These are phyloP conservation scores for Microcyclospora tardicrescens DNA, from an alignment of 2,329 filamentous ascomycete species.

Conservation along the genomic window DNA sequence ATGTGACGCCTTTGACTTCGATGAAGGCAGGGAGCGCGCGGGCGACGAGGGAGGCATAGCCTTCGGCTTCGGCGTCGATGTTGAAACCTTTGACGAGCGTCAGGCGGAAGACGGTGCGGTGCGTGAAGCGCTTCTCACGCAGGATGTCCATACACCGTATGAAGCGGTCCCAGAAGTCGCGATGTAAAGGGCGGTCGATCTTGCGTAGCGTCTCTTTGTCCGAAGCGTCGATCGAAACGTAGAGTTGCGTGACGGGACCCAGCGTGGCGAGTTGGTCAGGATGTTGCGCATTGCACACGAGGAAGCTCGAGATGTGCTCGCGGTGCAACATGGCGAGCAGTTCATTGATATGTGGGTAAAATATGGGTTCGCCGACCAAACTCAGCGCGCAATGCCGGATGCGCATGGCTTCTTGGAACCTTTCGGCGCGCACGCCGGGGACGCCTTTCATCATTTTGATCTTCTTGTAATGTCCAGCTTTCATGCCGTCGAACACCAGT, in stretches of 20 bases:
- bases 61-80: constrained; percentile 79
- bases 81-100: constrained; percentile 98
- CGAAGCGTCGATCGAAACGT: constrained; percentile 89
- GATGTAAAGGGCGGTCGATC: constrained; percentile 83
- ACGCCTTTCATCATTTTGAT: constrained; percentile 95
- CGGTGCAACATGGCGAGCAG: constrained; percentile 71
- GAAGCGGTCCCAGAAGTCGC: constrained; percentile 97
- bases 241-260: constrained; percentile 81
- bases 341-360: constrained; percentile 95
- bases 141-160: constrained; percentile 81
- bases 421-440: constrained; percentile 79
- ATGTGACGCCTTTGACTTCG: constrained; percentile 93
- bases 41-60: constrained; percentile 81
- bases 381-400: constrained; percentile 88
- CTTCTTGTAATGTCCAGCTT: constrained; percentile 86
- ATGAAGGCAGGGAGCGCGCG: constrained; percentile 81
- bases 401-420: constrained; percentile 82
- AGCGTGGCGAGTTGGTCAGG: constrained; percentile 77
- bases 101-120: constrained; percentile 86
- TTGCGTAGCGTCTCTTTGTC: constrained; percentile 76
- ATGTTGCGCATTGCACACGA: constrained; percentile 95
- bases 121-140: constrained; percentile 65
- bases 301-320: constrained; percentile 81
- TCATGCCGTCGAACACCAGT: constrained; percentile 79
- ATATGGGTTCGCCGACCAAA: constrained; percentile 94